Conservation (phyloP, 2,329 filamentous ascomycete genomes). For the Orbilia quercus region DNA sequence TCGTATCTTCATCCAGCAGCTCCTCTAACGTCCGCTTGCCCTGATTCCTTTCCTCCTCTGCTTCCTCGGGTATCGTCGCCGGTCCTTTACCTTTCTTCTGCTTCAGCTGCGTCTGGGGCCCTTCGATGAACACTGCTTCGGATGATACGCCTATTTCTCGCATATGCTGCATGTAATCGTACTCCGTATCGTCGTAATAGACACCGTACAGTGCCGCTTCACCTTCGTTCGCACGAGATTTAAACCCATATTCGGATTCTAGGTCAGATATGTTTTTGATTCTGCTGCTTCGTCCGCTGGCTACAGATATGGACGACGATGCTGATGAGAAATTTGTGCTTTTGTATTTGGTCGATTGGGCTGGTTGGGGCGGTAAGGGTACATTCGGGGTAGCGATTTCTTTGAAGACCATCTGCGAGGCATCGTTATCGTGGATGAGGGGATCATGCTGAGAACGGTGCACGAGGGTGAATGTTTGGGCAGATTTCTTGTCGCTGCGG, state of each 20-base stretch:
- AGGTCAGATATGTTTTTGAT: constrained; percentile 80
- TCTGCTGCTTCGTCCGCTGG: constrained; percentile 64
- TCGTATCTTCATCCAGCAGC: constrained; percentile 73
- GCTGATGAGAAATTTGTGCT: constrained; percentile 45
- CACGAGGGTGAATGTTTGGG: constrained; percentile 92
- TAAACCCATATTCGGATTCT: constrained; percentile 75
- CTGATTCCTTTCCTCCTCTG: constrained; percentile 68
- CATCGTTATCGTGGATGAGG: constrained; percentile 89
- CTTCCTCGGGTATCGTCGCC: constrained; percentile 25
- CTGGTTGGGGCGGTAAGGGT: constrained; percentile 58
- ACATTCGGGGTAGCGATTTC: constrained; percentile 67
- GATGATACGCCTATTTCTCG: constrained; percentile 80
- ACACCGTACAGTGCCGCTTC: constrained; percentile 94
- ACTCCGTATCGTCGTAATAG: constrained; percentile 92
- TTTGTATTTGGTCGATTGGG: constrained; percentile 12
- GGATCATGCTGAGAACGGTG: constrained; percentile 98
- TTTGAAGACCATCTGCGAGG: constrained; percentile 90
- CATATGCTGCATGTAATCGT: constrained; percentile 99
- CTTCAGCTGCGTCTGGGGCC: constrained; percentile 68
- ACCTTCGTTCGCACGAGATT: constrained; percentile 87
- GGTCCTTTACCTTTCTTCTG: constrained; percentile 69
- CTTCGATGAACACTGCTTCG: constrained; percentile 84
- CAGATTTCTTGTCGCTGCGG: constrained; percentile 83
- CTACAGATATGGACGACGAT: constrained; percentile 65
- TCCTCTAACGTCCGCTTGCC: constrained; percentile 82